These are phyloP conservation scores for Gamsiella multidivaricata DNA, from an alignment of 192 early-diverging fungal genomes.

Conservation along the genomic window DNA sequence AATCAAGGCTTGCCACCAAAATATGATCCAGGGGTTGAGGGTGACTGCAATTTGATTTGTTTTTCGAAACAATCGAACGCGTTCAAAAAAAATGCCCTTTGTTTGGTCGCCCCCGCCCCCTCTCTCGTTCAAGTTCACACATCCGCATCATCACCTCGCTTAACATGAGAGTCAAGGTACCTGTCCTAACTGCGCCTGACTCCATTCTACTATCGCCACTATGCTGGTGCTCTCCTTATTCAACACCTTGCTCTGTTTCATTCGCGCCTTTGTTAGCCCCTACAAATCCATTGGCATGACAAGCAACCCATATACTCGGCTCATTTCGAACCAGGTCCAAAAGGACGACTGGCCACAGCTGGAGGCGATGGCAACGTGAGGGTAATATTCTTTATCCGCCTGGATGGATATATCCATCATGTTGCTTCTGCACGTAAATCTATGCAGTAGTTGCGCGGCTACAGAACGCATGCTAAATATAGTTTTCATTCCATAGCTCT, in stretches of 20 bases:
- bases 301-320: constrained; percentile 89
- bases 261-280: constrained; percentile 55
- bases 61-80: no score
- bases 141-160: constrained; percentile 4
- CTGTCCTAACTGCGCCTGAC: not conserved
- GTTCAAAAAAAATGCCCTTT: no score
- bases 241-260: not conserved
- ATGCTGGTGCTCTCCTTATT: not conserved
- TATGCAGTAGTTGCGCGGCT: no score
- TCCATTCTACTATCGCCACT: not conserved
- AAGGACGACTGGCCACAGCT: constrained; percentile 83
- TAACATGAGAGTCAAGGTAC: constrained; percentile 40
- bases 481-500: no score
- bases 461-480: no score
- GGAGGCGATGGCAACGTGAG: constrained; percentile 92
- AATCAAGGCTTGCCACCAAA: not conserved
- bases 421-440: not conserved
- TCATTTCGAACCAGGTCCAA: constrained; percentile 79
- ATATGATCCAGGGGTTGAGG: no score
- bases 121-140: no score
- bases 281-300: constrained; percentile 97
- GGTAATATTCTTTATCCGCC: constrained; percentile 60
- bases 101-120: no score
- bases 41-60: no score
- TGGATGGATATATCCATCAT: not conserved